A percentile compares a stretch with the other conserved stretches of the same genome.
Conservation (phyloP, 116 monocot genomes). For the Phalaenopsis hybrid region DNA sequence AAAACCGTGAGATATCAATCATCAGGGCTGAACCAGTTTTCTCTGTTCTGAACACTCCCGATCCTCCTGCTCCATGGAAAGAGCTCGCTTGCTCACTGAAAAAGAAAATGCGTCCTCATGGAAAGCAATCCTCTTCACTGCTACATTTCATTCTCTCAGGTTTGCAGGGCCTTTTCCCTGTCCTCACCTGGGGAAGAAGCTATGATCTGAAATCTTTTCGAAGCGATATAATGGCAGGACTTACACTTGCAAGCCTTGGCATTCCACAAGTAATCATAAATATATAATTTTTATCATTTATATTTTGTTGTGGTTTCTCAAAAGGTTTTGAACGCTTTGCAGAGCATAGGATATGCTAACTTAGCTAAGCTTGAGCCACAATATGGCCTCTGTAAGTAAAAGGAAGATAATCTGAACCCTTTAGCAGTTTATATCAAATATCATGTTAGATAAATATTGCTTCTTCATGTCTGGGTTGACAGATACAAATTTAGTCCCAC, state of each 20-base stretch:
- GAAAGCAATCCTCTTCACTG: slow-evolving; percentile 10
- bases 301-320: background rate
- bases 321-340: slow-evolving; percentile 11
- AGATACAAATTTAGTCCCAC: slow-evolving; percentile 86
- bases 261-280: slow-evolving; percentile 64
- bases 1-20: background rate
- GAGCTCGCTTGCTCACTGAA: slow-evolving; percentile 31
- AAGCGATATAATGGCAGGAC: slow-evolving; percentile 76
- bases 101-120: slow-evolving; percentile 6
- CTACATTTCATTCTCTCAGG: slow-evolving; percentile 17
- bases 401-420: background rate
- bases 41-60: slow-evolving; percentile 41
- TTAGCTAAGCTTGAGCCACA: slow-evolving; percentile 85
- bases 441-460: background rate
- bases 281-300: background rate
- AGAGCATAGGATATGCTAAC: slow-evolving; percentile 90
- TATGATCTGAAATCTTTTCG: slow-evolving; percentile 53
- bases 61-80: slow-evolving; percentile 43
- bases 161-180: slow-evolving; percentile 43
- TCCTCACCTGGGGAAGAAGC: slow-evolving; percentile 64
- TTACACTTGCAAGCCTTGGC: slow-evolving; percentile 86
- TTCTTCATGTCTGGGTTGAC: background rate
- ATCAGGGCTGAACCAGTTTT: background rate
- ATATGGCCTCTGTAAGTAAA: slow-evolving; percentile 86
- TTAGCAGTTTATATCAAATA: background rate